Base-by-base conservation (phyloP, 371 early-diverging fungal genomes). In the Catenaria anguillulae region DNA sequence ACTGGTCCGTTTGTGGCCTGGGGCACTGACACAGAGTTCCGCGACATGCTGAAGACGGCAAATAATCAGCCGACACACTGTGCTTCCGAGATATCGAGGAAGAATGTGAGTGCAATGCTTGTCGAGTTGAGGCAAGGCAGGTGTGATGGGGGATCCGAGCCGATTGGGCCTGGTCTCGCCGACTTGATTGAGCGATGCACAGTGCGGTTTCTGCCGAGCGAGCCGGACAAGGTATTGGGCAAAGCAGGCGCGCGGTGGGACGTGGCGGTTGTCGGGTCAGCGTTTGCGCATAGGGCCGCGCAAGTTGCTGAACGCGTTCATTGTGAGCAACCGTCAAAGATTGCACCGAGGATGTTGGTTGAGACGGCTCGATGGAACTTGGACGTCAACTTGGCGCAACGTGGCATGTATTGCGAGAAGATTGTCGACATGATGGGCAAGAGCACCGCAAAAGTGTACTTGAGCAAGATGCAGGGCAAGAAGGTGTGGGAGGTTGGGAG, bases 1-100 rank as follows among this genome's bases (percentile, higher is more conserved):
- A 55, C 69, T 23, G 77, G 79, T 0, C 79, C 79, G 15, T 79
- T 71, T 55, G 17, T 68, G 19, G 67, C 73, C 3, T 77, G 66
- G 66, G 75, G 77, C 15, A 26, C 64, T 24, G 74, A 76, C 34
- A 62, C 66, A 6, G 76, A 76, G 56, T 65, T 71, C 62, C 67
- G 72, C 60, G 65, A 66, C 5, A 46, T 77, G 54, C 60, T 75
- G 24, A 70, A 73, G 64, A 71, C 56, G 23, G 55, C 35, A 23
- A 76, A 79, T 55, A 75, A 66, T 21, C 33, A 24, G 23, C 69
- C 48, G 46, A 29, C 29, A 48, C 62, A 66, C 56, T 24, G 60
- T 33, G 34, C 61, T 2, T 48, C 60, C 23, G 63, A 62, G 26
- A 63, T 68, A 24, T 35, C 61, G 23, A 46, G 35, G 46, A 35